phyloP scores from a whole-genome alignment of 805 yeast species.

The Kuraishia capsulata region DNA sequence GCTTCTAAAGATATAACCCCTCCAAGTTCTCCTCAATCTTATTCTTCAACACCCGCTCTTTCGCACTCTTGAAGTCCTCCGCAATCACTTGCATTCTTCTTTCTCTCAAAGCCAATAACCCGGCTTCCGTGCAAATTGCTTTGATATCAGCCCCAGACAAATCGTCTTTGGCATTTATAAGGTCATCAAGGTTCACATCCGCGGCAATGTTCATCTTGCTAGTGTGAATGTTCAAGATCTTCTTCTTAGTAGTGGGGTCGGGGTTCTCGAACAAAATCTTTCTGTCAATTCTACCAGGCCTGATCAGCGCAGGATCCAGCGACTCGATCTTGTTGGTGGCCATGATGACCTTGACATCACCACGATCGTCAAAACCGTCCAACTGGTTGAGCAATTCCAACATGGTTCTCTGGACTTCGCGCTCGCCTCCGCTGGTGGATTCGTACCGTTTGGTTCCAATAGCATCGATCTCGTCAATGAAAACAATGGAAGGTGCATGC shows the following conservation, averaged over 20 bases:
- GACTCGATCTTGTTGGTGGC: conserved; percentile 94
- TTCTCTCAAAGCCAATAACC: conserved; percentile 89
- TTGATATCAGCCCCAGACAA: conserved; percentile 96
- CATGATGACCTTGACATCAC: conserved; percentile 96
- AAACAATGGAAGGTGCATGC: conserved; percentile 96
- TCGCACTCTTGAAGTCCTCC: conserved; percentile 86
- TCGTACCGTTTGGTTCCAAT: conserved; percentile 98
- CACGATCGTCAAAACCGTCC: conserved; percentile 96
- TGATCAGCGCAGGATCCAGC: conserved; percentile 88
- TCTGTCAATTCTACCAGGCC: conserved; percentile 97
- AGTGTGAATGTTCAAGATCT: conserved; percentile 87
- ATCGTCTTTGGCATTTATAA: conserved; percentile 87
- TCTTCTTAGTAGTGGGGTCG: conserved; percentile 84
- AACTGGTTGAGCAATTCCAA: conserved; percentile 88
- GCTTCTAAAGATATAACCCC: conserved; percentile 72
- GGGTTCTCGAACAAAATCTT: conserved; percentile 95
- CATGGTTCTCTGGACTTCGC: conserved; percentile 97
- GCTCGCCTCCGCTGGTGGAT: conserved; percentile 86
- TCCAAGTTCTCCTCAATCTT: conserved; percentile 95
- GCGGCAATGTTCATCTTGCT: conserved; percentile 84
- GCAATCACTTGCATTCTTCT: conserved; percentile 97
- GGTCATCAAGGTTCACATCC: conserved; percentile 83
- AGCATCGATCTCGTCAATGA: conserved; percentile 97
- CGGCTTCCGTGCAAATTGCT: conserved; percentile 97
- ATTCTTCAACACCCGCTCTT: conserved; percentile 92